A percentile compares a stretch with the other conserved stretches of the same genome.
phyloP scores from a whole-genome alignment of 2,329 filamentous ascomycete genomes.

The Beauveria bassiana region DNA sequence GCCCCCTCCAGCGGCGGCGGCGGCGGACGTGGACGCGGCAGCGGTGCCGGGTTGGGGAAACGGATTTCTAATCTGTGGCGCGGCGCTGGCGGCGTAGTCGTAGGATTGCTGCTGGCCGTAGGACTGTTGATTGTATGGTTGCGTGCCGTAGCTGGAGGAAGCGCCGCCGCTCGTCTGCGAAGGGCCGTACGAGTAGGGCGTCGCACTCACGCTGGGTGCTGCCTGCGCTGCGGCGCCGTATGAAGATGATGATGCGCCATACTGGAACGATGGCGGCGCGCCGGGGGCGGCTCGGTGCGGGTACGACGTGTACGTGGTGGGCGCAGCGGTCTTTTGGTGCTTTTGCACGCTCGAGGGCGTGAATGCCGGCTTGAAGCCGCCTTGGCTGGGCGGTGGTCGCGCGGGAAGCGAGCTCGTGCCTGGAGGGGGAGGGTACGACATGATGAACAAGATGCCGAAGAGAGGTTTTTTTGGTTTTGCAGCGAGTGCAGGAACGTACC shows the following conservation, averaged over 20 bases:
- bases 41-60: slow-evolving; percentile 57
- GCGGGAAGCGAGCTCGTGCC: slow-evolving; percentile 60
- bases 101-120: slow-evolving; percentile 29
- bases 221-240: slow-evolving; percentile 14
- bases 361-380: slow-evolving; percentile 44
- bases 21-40: slow-evolving; percentile 19
- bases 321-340: slow-evolving; percentile 1
- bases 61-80: slow-evolving; percentile 71
- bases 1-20: slow-evolving; percentile 18
- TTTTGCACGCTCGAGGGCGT: slow-evolving; percentile 27
- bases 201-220: slow-evolving; percentile 17
- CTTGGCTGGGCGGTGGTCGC: slow-evolving; percentile 54
- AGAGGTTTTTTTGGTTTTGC: slow-evolving; percentile 8
- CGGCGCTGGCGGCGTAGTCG: slow-evolving; percentile 32
- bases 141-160: no score
- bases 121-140: slow-evolving; percentile 19
- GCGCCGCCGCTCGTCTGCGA: slow-evolving; percentile 20
- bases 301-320: slow-evolving; percentile 7
- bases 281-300: slow-evolving; percentile 6
- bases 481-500: slow-evolving; percentile 11
- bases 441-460: slow-evolving; percentile 51
- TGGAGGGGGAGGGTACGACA: slow-evolving; percentile 84
- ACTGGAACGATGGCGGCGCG: slow-evolving; percentile 1
- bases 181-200: slow-evolving; percentile 27
- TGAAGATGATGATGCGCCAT: not conserved